Conservation (phyloP, 2,329 filamentous ascomycete genomes). For the Fusarium secorum region DNA sequence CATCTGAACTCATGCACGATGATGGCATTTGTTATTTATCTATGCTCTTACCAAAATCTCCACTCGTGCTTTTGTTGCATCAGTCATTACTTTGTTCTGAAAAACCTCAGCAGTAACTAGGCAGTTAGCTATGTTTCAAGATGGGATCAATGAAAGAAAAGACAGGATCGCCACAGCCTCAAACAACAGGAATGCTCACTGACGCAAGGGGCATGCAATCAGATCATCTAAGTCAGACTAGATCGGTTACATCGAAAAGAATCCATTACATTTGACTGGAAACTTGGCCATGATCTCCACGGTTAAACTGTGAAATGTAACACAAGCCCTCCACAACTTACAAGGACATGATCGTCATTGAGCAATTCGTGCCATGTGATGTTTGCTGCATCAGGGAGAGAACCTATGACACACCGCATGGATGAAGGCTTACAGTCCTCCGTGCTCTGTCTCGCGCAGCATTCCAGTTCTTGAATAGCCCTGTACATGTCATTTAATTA, state of each 20-base stretch:
- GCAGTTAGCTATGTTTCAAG: neutral
- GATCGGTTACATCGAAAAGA: constrained; percentile 7
- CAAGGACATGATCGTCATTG: constrained; percentile 1
- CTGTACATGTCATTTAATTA: constrained; percentile 1
- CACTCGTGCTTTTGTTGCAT: neutral
- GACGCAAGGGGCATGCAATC: neutral
- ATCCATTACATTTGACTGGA: neutral
- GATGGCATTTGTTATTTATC: neutral
- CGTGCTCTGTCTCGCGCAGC: neutral
- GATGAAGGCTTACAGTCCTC: neutral
- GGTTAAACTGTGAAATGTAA: constrained; percentile 3
- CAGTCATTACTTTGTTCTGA: neutral
- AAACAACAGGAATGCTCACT: constrained; percentile 17
- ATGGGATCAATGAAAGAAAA: neutral
- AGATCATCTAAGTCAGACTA: constrained; percentile 19
- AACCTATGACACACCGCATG: neutral
- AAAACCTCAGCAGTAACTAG: neutral
- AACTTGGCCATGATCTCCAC: neutral
- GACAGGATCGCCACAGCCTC: constrained; percentile 3
- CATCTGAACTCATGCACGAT: constrained; percentile 2
- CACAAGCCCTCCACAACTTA: constrained; percentile 3
- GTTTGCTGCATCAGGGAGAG: constrained; percentile 6
- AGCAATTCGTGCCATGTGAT: neutral
- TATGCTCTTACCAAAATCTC: neutral
- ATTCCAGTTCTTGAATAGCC: neutral